Base-by-base conservation (phyloP, 2,329 filamentous ascomycete species). In the Septoria linicola region DNA sequence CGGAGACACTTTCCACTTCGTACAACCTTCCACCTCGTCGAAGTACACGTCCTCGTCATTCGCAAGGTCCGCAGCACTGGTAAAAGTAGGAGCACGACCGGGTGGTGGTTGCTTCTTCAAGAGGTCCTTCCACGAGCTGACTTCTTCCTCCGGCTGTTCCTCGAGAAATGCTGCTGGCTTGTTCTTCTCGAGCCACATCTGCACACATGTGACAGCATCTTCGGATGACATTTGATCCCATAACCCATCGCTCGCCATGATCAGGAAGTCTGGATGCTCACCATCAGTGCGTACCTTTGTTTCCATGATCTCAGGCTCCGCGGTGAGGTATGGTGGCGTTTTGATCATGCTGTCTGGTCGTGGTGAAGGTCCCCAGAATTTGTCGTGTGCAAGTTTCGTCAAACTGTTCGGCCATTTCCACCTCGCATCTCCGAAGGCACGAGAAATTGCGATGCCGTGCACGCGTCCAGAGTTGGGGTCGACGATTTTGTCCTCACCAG, bases 281-380 rank as follows among this genome's bases (percentile, higher is more conserved):
- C 69, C 69, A 0, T 71, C 67, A 5, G 30, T 47, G 4, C 77
- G 68, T 4, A 87, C 69, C 25, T 70, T 68, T 0, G 76, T 80
- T 3, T 79, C 81, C 1, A 77, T 83, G 20, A 88, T 72, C 25
- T 82, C 82, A 0, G 85, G 85, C 61, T 83, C 77, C 0, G 84
- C 84, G 0, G 81, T 87, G 59, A 88, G 68, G 66, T 88, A 88
- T 0, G 85, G 85, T 2, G 83, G 84, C 0, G 81, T 80, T 44
- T 72, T 66, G 62, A 59, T 61, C 50, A 58, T 67, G 13, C 60
- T 66, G 11, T 73, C 68, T 2, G 79, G 76, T 0, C 74, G 68
- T 0, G 73, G 73, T 1, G 52, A 37, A n/a, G 75, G 74, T 39
- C 77, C 79, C 63, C 73, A 80, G 67, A 74, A 82, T 43, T 73